Base-by-base conservation (phyloP, 1,139 yeast genomes). In the Meyerozyma athensensis region DNA sequence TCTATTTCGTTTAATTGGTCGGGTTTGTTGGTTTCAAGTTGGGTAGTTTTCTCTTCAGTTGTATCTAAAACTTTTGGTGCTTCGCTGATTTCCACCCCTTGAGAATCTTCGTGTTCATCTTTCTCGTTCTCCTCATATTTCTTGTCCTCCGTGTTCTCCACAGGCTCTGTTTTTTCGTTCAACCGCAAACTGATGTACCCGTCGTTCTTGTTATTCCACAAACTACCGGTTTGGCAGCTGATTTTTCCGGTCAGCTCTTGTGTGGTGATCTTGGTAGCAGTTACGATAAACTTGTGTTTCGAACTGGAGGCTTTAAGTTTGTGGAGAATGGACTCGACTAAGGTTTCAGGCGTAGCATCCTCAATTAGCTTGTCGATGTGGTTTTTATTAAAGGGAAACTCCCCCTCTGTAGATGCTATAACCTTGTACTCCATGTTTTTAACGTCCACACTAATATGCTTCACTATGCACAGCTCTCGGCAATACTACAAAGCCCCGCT, bases 191-290 rank as follows among this genome's bases (percentile, higher is more conserved):
- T 36, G 22, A 39, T 31, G 19, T 39, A 43, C 6, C 50, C 50
- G 37, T 47, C 50, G 16, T 36, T 41, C 7, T 30, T 36, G 9
- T 39, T 39, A 16, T 45, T 47, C 50, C 52, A 48, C 7, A 44
- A 46, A 2, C 45, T 42, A 5, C 43, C 47, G 12, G 45, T 28
- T 20, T 28, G 20, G 8, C 20, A 24, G 4, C 43, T 36, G 2
- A 43, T 30, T 8, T 26, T 19, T 19, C 42, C 38, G 13, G 19
- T 35, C 22, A 43, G 18, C 7, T 39, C 42, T 6, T 36, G 40
- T 21, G 35, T 18, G n/a, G 32, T 24, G 3, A 23, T 18, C 4
- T 21, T 23, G n/a, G 35, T 23, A 12, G 26, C 14, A 4, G 16
- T 17, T 21, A 33, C 30, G 9, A 33, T 17, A 14, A 16, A 23